phyloP scores from a whole-genome alignment of 768 basidiomycete genomes.

The Dictyophora rubrovolvata region DNA sequence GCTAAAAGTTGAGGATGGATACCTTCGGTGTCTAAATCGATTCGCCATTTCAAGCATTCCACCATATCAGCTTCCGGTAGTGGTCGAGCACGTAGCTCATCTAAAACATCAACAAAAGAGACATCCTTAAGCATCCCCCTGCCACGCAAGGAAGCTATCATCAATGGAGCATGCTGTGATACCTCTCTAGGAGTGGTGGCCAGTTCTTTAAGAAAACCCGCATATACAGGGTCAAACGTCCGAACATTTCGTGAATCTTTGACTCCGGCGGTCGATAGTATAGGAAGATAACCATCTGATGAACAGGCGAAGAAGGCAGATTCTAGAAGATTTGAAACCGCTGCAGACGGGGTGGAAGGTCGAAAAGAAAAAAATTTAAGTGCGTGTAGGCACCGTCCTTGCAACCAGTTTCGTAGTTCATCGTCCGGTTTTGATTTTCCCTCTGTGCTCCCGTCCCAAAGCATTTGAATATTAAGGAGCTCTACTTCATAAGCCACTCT shows the following conservation, averaged over 20 bases:
- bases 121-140: conserved; percentile 63
- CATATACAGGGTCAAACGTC: conserved; percentile 59
- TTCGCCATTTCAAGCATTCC: conserved; percentile 88
- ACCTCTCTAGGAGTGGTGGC: conserved; percentile 63
- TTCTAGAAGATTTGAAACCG: conserved; percentile 65
- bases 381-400: conserved; percentile 59
- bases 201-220: conserved; percentile 66
- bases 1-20: conserved; percentile 20
- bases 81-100: conserved; percentile 62
- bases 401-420: conserved; percentile 42
- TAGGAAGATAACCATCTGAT: conserved; percentile 39
- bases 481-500: conserved; percentile 82
- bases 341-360: conserved; percentile 74
- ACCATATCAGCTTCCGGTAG: conserved; percentile 63
- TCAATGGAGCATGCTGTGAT: conserved; percentile 41
- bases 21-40: conserved; percentile 29
- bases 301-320: conserved; percentile 69
- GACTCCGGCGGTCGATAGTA: conserved; percentile 71
- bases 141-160: conserved; percentile 51
- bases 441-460: conserved; percentile 46
- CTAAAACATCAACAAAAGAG: conserved; percentile 72
- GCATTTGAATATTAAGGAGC: conserved; percentile 44
- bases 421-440: conserved; percentile 23
- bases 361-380: conserved; percentile 87
- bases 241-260: conserved; percentile 57